phyloP scores from a whole-genome alignment of 2,329 filamentous ascomycete species.

The Lecanicillium sp. region DNA sequence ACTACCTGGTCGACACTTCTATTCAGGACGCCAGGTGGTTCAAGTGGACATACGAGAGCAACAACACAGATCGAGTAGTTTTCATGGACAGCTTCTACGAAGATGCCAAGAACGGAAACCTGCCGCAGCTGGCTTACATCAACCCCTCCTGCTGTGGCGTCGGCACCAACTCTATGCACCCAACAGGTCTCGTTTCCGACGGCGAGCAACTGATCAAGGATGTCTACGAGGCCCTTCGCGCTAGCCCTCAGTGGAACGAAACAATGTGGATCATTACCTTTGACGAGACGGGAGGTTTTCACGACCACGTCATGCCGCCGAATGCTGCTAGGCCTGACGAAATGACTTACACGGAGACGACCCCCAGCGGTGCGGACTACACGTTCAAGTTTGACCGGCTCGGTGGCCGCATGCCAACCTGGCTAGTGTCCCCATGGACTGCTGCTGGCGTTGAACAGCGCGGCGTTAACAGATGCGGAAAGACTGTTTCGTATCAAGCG shows the following conservation, averaged over 20 bases:
- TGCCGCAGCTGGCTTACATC: conserved; percentile 37
- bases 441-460: conserved; percentile 27
- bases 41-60: conserved; percentile 28
- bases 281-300: conserved; percentile 27
- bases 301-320: conserved; percentile 25
- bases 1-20: conserved; percentile 36
- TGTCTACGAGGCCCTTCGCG: conserved; percentile 25
- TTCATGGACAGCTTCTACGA: conserved; percentile 30
- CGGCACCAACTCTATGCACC: conserved; percentile 26
- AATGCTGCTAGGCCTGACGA: conserved; percentile 22
- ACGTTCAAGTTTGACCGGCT: conserved; percentile 28
- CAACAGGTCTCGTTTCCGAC: conserved; percentile 23
- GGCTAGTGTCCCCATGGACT: conserved; percentile 31
- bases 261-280: conserved; percentile 24
- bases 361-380: conserved; percentile 21
- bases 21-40: conserved; percentile 35
- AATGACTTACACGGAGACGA: conserved; percentile 20
- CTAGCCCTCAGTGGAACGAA: conserved; percentile 25
- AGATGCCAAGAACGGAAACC: conserved; percentile 33
- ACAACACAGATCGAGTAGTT: conserved; percentile 19
- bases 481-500: conserved; percentile 29
- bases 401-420: conserved; percentile 27
- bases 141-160: conserved; percentile 32
- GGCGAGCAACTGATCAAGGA: conserved; percentile 26
- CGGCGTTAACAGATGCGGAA: conserved; percentile 24